Evolutionary conservation across 495 filamentous ascomycete genomes (phyloP).

Genomic region (Podospora pseudoanserina): DNA sequence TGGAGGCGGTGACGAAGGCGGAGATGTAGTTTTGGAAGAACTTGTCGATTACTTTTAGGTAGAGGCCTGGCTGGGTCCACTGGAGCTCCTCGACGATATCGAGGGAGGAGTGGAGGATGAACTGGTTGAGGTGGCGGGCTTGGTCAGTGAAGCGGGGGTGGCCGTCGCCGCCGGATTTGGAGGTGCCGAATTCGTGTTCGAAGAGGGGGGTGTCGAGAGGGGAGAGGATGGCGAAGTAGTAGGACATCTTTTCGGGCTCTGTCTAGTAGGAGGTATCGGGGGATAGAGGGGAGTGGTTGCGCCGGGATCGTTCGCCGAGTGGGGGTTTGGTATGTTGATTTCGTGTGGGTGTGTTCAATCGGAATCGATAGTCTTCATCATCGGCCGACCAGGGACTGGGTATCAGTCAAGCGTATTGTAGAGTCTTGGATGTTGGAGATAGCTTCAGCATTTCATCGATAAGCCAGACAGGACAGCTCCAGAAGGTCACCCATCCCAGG

Average conservation of each 20-base stretch:
- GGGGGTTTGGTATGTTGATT: not conserved
- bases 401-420: not conserved
- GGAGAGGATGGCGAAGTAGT: slow-evolving; percentile 93
- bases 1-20: slow-evolving; percentile 81
- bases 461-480: not conserved
- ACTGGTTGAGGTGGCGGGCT: slow-evolving; percentile 91
- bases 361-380: not conserved
- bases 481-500: not conserved
- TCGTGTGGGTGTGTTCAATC: not conserved
- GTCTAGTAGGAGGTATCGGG: not conserved
- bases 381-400: not conserved
- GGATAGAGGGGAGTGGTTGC: not conserved
- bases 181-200: slow-evolving; percentile 93
- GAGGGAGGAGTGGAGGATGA: slow-evolving; percentile 86
- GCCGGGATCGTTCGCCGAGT: too few relatives aligned
- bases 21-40: slow-evolving; percentile 89
- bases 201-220: slow-evolving; percentile 93
- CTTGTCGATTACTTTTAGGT: slow-evolving; percentile 90
- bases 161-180: slow-evolving; percentile 90
- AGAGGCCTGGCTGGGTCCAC: slow-evolving; percentile 79
- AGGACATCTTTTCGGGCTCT: slow-evolving; percentile 62
- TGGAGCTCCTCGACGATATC: slow-evolving; percentile 95
- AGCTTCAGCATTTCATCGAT: not conserved
- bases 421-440: not conserved
- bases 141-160: slow-evolving; percentile 80